These are phyloP conservation scores for Pseudoscleropodium purum DNA, from an alignment of 225 moss, liverwort and hornwort species.

Conservation along the genomic window DNA sequence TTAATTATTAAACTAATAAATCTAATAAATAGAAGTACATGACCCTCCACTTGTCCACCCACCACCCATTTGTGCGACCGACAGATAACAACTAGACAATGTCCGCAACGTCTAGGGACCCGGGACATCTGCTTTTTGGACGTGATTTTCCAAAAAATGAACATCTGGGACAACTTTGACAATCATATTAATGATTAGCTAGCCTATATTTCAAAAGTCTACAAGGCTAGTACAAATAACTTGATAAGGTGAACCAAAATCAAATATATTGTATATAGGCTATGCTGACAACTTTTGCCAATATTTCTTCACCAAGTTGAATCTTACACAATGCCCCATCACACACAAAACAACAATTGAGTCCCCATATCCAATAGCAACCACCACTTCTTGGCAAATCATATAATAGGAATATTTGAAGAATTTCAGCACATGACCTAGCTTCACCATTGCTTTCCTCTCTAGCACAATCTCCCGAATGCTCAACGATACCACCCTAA, in stretches of 20 bases:
- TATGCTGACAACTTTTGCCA: not conserved
- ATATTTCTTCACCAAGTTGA: no score
- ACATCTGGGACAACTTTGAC: no score
- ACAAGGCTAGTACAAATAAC: not conserved
- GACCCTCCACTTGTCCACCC: no score
- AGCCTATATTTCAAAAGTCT: not conserved
- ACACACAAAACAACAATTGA: not conserved
- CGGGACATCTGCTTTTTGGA: no score
- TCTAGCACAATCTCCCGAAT: not conserved
- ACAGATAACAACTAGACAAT: no score
- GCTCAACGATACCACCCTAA: not conserved
- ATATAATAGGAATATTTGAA: not conserved
- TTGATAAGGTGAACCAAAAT: fast-evolving
- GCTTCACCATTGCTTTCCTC: fast-evolving
- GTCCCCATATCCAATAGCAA: not conserved
- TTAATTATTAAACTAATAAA: no score
- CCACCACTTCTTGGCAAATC: fast-evolving
- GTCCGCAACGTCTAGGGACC: no score
- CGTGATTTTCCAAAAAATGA: no score
- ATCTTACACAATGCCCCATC: not conserved
- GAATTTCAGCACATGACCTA: not conserved
- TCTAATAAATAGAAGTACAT: no score
- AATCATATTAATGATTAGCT: not conserved
- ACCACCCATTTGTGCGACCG: no score
- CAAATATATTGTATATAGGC: not conserved